phyloP scores from a whole-genome alignment of 2,329 filamentous ascomycete species.

The Aspergillus fumigatiaffinis region DNA sequence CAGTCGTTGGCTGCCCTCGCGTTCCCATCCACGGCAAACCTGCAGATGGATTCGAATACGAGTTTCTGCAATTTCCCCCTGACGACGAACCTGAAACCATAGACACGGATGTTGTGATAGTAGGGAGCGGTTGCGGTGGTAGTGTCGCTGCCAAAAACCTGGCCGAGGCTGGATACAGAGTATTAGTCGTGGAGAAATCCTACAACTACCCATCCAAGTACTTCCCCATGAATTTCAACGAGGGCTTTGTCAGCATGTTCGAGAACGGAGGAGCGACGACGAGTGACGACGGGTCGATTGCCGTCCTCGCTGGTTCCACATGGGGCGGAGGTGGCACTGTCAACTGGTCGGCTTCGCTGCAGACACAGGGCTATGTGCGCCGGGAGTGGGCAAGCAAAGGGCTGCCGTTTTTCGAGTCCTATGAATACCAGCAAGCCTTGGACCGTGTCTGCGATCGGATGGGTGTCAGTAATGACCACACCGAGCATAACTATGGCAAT shows the following conservation, averaged over 20 bases:
- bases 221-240: slow-evolving; percentile 67
- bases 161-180: slow-evolving; percentile 68
- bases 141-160: slow-evolving; percentile 77
- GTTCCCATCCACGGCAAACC: slow-evolving; percentile 52
- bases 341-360: slow-evolving; percentile 71
- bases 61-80: slow-evolving; percentile 56
- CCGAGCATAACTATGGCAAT: slow-evolving; percentile 72
- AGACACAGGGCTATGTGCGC: slow-evolving; percentile 71
- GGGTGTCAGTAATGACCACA: slow-evolving; percentile 64
- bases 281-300: slow-evolving; percentile 56
- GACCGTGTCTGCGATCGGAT: slow-evolving; percentile 76
- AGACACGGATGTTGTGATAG: slow-evolving; percentile 76
- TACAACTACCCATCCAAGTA: slow-evolving; percentile 70
- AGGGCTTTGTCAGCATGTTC: slow-evolving; percentile 62
- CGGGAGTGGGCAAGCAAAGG: slow-evolving; percentile 72
- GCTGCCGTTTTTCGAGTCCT: slow-evolving; percentile 68
- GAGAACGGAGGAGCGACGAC: slow-evolving; percentile 61
- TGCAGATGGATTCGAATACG: slow-evolving; percentile 50
- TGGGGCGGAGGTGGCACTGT: slow-evolving; percentile 86
- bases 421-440: slow-evolving; percentile 71
- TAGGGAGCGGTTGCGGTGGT: slow-evolving; percentile 84
- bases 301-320: slow-evolving; percentile 63
- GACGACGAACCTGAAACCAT: slow-evolving; percentile 55
- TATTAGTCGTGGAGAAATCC: slow-evolving; percentile 78
- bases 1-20: slow-evolving; percentile 51